Base-by-base conservation (phyloP, 2,329 filamentous ascomycete species). In the Cordyceps javanica region DNA sequence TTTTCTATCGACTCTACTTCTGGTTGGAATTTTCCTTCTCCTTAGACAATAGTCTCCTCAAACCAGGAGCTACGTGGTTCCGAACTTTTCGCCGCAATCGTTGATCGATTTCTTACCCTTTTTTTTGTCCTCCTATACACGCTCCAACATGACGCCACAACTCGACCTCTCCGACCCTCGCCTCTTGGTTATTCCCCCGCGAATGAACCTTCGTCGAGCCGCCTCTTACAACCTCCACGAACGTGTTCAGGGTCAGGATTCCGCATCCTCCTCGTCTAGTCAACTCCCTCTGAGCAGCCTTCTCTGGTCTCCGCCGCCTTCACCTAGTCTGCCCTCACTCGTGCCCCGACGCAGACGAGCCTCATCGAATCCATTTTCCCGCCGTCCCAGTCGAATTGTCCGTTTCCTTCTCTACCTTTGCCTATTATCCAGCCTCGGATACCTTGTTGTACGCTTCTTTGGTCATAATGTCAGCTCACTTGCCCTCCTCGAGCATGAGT, bases 261-360 rank as follows among this genome's bases (percentile, higher is more conserved):
- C 81, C 7, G 66, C 82, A 10, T 86, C 82, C 25, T 82, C 82
- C 51, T 86, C 78, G 26, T 86, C 79, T 34, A 84, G 83, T 19
- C 75, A 82, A 48, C 86, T 86, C 70, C 83, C 74, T 69, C 85
- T 88, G 71, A 86, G 86, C 65, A 83, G 89, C 61, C 78, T 89
- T 39, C 74, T 86, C 63, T 86, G 83, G 69, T 85, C 82, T 26
- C 79, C 79, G 1, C 89, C 87, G 26, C 86, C 87, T 4, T 93
- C 86, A 2, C 88, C 87, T 2, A 82, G 83, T 61, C 80, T 91
- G 51, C 89, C 87, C 13, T 85, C 83, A 14, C 77, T 89, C 55
- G 75, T 88, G 36, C 85, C 85, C 14, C 80, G 85, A 60, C 82
- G 83, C 66, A 81, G 85, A 66, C 85, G 87, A 71, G 81, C 83